Base-by-base conservation (phyloP, 192 early-diverging fungal genomes). In the Coemansia sp. region DNA sequence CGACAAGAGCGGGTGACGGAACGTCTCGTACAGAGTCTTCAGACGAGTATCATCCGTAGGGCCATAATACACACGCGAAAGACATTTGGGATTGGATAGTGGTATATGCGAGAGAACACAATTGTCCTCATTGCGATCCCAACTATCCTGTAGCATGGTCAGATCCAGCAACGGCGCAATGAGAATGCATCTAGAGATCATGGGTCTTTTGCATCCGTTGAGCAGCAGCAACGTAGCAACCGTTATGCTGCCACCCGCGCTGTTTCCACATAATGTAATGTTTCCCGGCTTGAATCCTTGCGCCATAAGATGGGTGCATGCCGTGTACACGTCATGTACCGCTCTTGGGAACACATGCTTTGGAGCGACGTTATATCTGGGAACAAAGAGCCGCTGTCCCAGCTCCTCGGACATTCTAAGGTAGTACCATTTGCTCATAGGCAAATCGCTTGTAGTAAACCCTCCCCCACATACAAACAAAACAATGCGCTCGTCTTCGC, bases 181-280 rank as follows among this genome's bases (percentile, higher is more conserved):
- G 1, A 65, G 28, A 8, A 66, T 51, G 31, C 70, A 71, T 7
- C 49, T 15, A 13, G 46, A 46, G 29, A 61, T 16, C 4, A n/a
- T 25, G 13, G 30, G 29, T 0, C 9, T 13, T 16, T 28, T 52
- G 23, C 46, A 58, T 1, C 34, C 37, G 1, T 20, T 48, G 18
- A 71, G 37, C 37, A 77, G 57, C 20, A 60, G 64, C 61, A 71
- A 2, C 0, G 45, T 18, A 4, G 65, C 61, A 25, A 71, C 4
- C 8, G 63, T 61, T 31, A 77, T 61, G 56, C 59, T 63, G 40
- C 53, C 75, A 25, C 75, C 75, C 16, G 75, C 64, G 28, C 75
- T 77, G 6, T 21, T 39, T 2, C 43, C 64, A 16, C 71, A 1
- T 7, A 77, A 20, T 7, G 52, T 26, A 8, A 77, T 67, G 21